A percentile compares a stretch with the other conserved stretches of the same genome.
Conservation (phyloP, 2,329 filamentous ascomycete species). For the Setomelanomma holmii region DNA sequence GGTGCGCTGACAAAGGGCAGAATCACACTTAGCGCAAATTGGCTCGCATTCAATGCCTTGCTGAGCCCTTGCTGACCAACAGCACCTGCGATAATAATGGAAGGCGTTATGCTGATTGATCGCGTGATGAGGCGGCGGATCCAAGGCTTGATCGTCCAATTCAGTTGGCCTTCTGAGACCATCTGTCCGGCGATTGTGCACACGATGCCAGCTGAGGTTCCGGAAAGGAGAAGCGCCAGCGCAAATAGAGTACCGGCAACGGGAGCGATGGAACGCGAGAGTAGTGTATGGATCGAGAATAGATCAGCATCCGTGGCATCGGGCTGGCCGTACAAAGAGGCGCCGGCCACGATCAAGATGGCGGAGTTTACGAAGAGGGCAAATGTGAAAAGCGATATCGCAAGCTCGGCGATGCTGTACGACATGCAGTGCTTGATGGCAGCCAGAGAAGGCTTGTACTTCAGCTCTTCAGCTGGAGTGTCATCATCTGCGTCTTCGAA, state of each 20-base stretch:
- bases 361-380: slow-evolving; percentile 84
- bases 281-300: slow-evolving; percentile 80
- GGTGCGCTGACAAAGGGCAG: slow-evolving; percentile 84
- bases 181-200: slow-evolving; percentile 92
- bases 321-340: slow-evolving; percentile 68
- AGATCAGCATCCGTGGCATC: slow-evolving; percentile 75
- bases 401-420: slow-evolving; percentile 74
- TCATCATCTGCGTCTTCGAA: slow-evolving; percentile 10
- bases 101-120: slow-evolving; percentile 80
- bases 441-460: slow-evolving; percentile 73
- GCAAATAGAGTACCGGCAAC: slow-evolving; percentile 86
- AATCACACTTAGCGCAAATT: slow-evolving; percentile 80
- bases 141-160: slow-evolving; percentile 79
- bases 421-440: slow-evolving; percentile 79
- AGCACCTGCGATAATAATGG: slow-evolving; percentile 82
- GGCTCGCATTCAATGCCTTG: slow-evolving; percentile 74
- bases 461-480: slow-evolving; percentile 49
- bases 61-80: slow-evolving; percentile 75
- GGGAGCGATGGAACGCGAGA: slow-evolving; percentile 72
- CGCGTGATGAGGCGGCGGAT: slow-evolving; percentile 78
- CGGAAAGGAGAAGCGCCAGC: slow-evolving; percentile 79
- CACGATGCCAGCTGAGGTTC: slow-evolving; percentile 81
- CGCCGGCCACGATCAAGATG: slow-evolving; percentile 82
- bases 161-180: slow-evolving; percentile 82
- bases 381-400: slow-evolving; percentile 78